These are phyloP conservation scores for Cordyceps pruinosa DNA, from an alignment of 2,329 filamentous ascomycete species.

Conservation along the genomic window DNA sequence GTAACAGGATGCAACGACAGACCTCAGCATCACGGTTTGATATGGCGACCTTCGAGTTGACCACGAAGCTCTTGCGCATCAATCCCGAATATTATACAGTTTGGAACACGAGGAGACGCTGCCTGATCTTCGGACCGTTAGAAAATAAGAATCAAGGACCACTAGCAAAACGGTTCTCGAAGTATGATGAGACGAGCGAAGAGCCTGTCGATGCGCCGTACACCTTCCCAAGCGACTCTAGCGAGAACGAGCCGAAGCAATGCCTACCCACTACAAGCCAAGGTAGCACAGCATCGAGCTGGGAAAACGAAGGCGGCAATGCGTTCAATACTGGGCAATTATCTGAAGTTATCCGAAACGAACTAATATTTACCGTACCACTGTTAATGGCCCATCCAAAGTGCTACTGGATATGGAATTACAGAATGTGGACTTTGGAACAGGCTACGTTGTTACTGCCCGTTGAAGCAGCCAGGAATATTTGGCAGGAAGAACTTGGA, in stretches of 20 bases:
- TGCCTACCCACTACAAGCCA: constrained; percentile 29
- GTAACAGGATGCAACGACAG: constrained; percentile 16
- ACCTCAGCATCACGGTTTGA: constrained; percentile 41
- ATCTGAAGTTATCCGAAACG: constrained; percentile 54
- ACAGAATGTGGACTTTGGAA: constrained; percentile 76
- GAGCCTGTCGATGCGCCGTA: constrained; percentile 57
- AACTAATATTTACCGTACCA: constrained; percentile 76
- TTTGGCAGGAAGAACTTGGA: constrained; percentile 81
- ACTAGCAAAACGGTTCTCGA: constrained; percentile 48
- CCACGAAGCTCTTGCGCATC: constrained; percentile 63
- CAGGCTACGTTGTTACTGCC: constrained; percentile 62
- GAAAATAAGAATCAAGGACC: constrained; percentile 45
- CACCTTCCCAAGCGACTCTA: constrained; percentile 51
- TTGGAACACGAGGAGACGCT: constrained; percentile 81
- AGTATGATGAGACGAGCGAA: constrained; percentile 46
- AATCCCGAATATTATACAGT: constrained; percentile 88
- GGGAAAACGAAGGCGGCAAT: constrained; percentile 25
- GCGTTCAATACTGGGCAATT: constrained; percentile 14
- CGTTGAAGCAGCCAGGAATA: constrained; percentile 43
- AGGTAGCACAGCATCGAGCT: not conserved
- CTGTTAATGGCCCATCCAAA: constrained; percentile 83
- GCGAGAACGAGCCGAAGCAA: constrained; percentile 37
- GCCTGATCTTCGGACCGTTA: constrained; percentile 53
- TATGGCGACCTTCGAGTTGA: constrained; percentile 55
- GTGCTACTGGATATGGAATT: constrained; percentile 99